phyloP scores from a whole-genome alignment of 805 yeast genomes.

The Candida arabinofermentans region DNA sequence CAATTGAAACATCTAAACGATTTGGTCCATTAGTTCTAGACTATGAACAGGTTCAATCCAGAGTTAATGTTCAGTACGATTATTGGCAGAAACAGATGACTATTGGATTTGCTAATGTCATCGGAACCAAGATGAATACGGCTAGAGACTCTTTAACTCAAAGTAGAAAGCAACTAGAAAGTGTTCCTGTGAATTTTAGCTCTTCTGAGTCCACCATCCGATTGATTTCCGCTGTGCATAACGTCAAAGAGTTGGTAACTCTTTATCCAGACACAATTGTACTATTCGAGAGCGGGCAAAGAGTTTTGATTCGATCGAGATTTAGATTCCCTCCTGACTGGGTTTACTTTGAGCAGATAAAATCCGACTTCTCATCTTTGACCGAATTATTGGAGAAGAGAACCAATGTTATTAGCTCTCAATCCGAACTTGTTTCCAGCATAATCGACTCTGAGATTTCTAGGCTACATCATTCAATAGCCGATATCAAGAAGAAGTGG shows the following conservation, averaged over 20 bases:
- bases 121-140: slow-evolving; percentile 30
- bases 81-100: slow-evolving; percentile 50
- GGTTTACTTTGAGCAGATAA: slow-evolving; percentile 62
- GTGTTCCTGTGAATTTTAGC: slow-evolving; percentile 30
- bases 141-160: slow-evolving; percentile 30
- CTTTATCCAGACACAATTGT: slow-evolving; percentile 21
- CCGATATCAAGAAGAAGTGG: slow-evolving; percentile 44
- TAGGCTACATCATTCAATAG: slow-evolving; percentile 32
- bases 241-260: slow-evolving; percentile 19
- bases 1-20: slow-evolving; percentile 34
- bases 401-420: slow-evolving; percentile 17
- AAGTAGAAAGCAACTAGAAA: slow-evolving; percentile 36
- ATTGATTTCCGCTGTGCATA: slow-evolving; percentile 37
- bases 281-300: slow-evolving; percentile 28
- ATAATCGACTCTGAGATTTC: slow-evolving; percentile 40
- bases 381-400: slow-evolving; percentile 35
- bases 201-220: slow-evolving; percentile 36
- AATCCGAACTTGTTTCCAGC: slow-evolving; percentile 40
- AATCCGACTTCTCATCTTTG: slow-evolving; percentile 41
- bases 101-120: slow-evolving; percentile 35
- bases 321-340: slow-evolving; percentile 49
- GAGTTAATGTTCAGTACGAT: slow-evolving; percentile 48
- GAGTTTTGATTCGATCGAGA: slow-evolving; percentile 34
- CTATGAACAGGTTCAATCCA: slow-evolving; percentile 49
- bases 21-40: slow-evolving; percentile 44